Evolutionary conservation across 768 basidiomycete species (phyloP), one percentile per base, ranked within the genome.

Genomic region (Leccinum sublutescens): DNA sequence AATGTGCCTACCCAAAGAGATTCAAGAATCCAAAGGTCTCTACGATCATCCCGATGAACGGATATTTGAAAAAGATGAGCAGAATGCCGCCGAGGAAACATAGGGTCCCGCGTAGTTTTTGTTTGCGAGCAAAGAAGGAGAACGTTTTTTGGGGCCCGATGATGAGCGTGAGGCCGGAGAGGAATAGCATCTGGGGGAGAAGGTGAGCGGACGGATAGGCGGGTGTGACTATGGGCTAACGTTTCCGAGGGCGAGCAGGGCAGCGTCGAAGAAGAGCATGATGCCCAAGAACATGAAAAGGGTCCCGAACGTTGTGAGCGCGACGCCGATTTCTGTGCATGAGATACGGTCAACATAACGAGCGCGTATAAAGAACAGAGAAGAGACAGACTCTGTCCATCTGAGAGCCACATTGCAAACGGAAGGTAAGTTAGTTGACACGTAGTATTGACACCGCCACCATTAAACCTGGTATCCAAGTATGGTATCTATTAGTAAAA

Each of bases 1-100:
- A 54, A 29, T 48, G 8, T 40, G 47, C 60, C 52, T 71, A 98
- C 96, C 96, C 96, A 70, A 99, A 99, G 47, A 99, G 81, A 72
- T 97, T 98, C 68, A 98, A 76, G 78, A 99, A 99, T 19, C 97
- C 97, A 72, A 98, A 94, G 7, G 88, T 93, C 76, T 99, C 96
- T 49, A 99, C 85, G 52, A 93, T 71, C 77, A 98, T 88, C 40
- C 97, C 97, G 61, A 94, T 75, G 75, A 97, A 94, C 1, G 96
- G 95, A 85, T 94, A 92, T 74, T 95, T 98, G 73, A 91, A 65
- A 75, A 99, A 99, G 15, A 98, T 95, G 61, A 99, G 87, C 15
- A 93, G 70, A 63, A 98, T 89, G 15, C 94, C 94, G 31, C 91
- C 91, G 43, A 96, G 71, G 79, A 96, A 96, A 72, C 93, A 95